Percentiles rank a stretch among this genome's conserved stretches.
phyloP scores from a whole-genome alignment of 1,284 basidiomycete species.

The Cryptococcus floricola region DNA sequence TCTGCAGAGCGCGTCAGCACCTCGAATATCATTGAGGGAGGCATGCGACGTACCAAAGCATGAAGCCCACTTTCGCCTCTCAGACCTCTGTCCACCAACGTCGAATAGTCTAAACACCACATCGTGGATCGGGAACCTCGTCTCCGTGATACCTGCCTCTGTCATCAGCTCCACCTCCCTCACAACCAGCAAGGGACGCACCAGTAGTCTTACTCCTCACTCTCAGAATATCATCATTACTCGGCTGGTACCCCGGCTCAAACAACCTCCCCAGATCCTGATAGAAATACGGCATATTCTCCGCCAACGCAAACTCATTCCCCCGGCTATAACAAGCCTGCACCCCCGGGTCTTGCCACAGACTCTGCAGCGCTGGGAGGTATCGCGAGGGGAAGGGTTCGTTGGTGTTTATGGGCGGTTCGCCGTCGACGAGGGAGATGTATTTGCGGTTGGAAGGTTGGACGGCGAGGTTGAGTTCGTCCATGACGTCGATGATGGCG shows the following conservation, averaged over 20 bases:
- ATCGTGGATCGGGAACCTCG: constrained; percentile 61
- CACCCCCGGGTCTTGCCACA: constrained; percentile 76
- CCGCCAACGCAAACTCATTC: constrained; percentile 29
- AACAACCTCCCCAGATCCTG: constrained; percentile 75
- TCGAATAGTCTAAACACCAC: constrained; percentile 68
- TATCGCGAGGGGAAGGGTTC: constrained; percentile 52
- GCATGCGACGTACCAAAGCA: constrained; percentile 61
- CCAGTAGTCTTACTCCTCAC: constrained; percentile 70
- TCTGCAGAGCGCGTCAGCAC: constrained; percentile 4
- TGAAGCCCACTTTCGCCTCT: constrained; percentile 47
- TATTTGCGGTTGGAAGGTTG: constrained; percentile 56
- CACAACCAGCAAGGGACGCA: background rate
- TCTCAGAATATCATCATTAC: constrained; percentile 75
- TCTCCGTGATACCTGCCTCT: constrained; percentile 77
- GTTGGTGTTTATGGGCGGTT: constrained; percentile 68
- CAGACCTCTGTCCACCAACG: constrained; percentile 80
- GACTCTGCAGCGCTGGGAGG: constrained; percentile 56
- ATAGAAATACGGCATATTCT: constrained; percentile 59
- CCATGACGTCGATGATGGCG: constrained; percentile 79
- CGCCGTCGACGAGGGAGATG: constrained; percentile 64
- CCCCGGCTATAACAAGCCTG: constrained; percentile 59
- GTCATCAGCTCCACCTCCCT: background rate
- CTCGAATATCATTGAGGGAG: background rate
- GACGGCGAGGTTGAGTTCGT: constrained; percentile 75
- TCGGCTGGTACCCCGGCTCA: constrained; percentile 64